phyloP scores from a whole-genome alignment of 305 asterid genomes.

The Solanum hybrid region DNA sequence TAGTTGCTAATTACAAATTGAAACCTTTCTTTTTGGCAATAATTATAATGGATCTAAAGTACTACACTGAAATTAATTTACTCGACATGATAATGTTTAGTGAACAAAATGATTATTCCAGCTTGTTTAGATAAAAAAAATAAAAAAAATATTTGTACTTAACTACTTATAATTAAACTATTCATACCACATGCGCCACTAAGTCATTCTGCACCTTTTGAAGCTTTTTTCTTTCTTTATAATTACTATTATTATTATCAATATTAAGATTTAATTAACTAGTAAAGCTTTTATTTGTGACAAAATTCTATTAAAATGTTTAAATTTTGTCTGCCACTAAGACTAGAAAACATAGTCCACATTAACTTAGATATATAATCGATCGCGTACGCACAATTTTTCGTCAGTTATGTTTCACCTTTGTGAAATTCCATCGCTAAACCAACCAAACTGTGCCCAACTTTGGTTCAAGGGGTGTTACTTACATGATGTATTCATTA shows the following conservation, averaged over 20 bases:
- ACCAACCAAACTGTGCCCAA: background rate
- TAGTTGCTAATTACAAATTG: slow-evolving; percentile 11
- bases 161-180: slow-evolving; percentile 4
- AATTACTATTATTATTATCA: background rate
- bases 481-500: no score
- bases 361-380: background rate
- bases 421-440: background rate
- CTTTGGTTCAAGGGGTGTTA: background rate
- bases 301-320: background rate
- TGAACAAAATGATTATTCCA: slow-evolving; percentile 26
- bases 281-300: background rate
- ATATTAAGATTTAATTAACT: background rate
- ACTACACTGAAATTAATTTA: slow-evolving; percentile 7
- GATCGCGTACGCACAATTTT: background rate
- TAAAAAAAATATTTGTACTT: background rate
- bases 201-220: background rate
- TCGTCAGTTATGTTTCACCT: no score
- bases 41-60: slow-evolving; percentile 24
- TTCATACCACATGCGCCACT: slow-evolving; percentile 4
- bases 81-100: slow-evolving; percentile 24
- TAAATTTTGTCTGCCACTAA: background rate
- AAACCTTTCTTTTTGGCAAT: slow-evolving; percentile 16
- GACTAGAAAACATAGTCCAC: background rate
- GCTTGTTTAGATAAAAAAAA: slow-evolving; percentile 15
- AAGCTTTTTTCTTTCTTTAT: background rate